Evolutionary conservation across 495 filamentous ascomycete species (phyloP).

Genomic region (Aspergillus steynii): DNA sequence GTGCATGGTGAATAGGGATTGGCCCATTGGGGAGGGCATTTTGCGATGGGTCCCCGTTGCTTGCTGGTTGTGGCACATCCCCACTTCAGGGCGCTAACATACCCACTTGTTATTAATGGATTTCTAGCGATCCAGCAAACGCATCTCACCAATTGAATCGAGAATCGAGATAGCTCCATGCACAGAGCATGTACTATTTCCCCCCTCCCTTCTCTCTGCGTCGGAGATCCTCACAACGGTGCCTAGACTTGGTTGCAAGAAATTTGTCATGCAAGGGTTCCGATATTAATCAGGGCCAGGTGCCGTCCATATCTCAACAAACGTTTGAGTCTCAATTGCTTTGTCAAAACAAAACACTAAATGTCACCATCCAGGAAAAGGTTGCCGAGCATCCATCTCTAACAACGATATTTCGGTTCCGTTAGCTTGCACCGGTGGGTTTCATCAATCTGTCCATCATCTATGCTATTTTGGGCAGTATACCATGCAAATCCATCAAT

Average conservation of each 20-base stretch:
- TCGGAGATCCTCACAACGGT: too few relatives aligned
- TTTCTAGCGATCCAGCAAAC: neutral
- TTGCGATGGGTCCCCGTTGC: too few relatives aligned
- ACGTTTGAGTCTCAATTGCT: too few relatives aligned
- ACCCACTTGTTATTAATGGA: neutral
- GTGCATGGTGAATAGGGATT: neutral
- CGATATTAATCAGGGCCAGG: neutral
- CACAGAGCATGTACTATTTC: neutral
- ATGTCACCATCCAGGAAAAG: too few relatives aligned
- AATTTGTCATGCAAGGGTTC: neutral
- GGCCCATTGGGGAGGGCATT: neutral
- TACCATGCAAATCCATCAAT: neutral
- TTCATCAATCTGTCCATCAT: constrained; percentile 3
- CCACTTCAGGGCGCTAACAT: neutral
- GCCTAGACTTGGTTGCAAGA: too few relatives aligned
- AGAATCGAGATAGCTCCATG: neutral
- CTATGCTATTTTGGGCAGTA: constrained; percentile 1
- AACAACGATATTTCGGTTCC: neutral
- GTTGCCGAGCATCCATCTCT: neutral
- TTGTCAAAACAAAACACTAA: neutral
- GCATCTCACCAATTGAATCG: too few relatives aligned
- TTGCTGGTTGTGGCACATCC: neutral
- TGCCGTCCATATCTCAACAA: neutral
- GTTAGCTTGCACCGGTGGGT: neutral
- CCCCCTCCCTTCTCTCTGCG: neutral